Base-by-base conservation (phyloP, 2,329 filamentous ascomycete species). In the Exserohilum turcica region DNA sequence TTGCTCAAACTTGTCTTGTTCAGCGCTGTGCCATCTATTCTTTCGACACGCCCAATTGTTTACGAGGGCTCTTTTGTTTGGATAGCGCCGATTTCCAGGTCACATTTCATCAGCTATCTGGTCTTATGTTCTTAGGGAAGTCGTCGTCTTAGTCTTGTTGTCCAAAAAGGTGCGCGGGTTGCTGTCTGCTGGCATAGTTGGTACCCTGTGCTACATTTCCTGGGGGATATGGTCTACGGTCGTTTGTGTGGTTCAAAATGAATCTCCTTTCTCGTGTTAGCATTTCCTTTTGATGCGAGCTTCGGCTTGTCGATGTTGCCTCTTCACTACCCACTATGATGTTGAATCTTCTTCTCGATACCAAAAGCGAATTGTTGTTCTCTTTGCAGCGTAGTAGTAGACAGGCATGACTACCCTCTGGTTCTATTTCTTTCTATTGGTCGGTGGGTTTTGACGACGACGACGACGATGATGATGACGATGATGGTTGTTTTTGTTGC, bases 11-110 rank as follows among this genome's bases (percentile, higher is more conserved):
- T 54, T 59, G 50, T 61, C 59, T 63, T 57, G 56, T 66, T 66
- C 57, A 65, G 64, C 61, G 60, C 65, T 65, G 64, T 64, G 64
- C 61, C 43, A 53, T 60, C 58, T 59, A 64, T 71, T 59, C 63
- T 66, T 55, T 61, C 61, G 62, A 71, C 64, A 68, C 68, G 67
- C 62, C 63, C 68, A 67, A 60, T 67, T 68, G 64, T 66, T 65
- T 70, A 69, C 56, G 64, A 60, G 57, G 71, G 65, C 64, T 61
- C 63, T 59, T 57, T 64, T 63, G 38, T 42, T 74, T 74, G 72
- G 67, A 74, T 74, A 74, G 62, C 64, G 59, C 57, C 57, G 57
- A 70, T 66, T 60, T 70, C 53, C 61, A 61, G 59, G 60, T 61
- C 61, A 61, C 27, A 54, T 66, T 59, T 62, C 63, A 63, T 68